Evolutionary conservation across 2,329 filamentous ascomycete species (phyloP), one percentile per base, ranked within the genome.

Genomic region (Cladosporium cucumerinum): DNA sequence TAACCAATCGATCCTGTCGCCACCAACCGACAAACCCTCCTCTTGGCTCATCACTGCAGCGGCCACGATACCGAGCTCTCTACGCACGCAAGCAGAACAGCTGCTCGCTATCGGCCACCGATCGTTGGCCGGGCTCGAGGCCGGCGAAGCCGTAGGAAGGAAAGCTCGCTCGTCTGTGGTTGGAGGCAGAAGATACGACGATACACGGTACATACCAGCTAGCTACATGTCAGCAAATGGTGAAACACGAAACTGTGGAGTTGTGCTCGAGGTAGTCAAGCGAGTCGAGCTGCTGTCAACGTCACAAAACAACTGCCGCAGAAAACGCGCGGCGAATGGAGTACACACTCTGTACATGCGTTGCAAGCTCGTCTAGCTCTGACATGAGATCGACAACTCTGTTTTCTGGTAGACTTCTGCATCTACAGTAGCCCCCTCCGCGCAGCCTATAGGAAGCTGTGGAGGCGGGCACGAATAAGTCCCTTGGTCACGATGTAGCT

Each of bases 241-340:
- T 46, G 39, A 46, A 46, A 46, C 39, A 46, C n/a, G 6, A 43
- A 43, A 16, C 39, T 46, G 39, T 46, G 39, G 39, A 46, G 39
- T 10, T 21, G 8, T 21, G 11, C 39, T 46, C 16, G 36, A 43
- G 16, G 34, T 39, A 18, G 18, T 6, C 12, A 36, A 10, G 12
- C 32, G 32, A 34, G 32, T 30, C 34, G 16, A 16, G 12, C 16
- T 18, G 8, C 39, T 5, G n/a, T 46, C n/a, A n/a, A 46, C n/a
- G 39, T 46, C 39, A 39, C 10, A 34, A 46, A 12, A 21, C n/a
- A 23, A 46, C n/a, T 46, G 39, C 39, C 39, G 39, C 39, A 4
- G 36, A 43, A n/a, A 52, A 52, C 48, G 48, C 48, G 48, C 48
- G 48, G 48, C 48, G 48, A 52, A 52, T 52, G 48, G 48, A 52